Base-by-base conservation (phyloP, 257 asterid species). In the Lantana camara region DNA sequence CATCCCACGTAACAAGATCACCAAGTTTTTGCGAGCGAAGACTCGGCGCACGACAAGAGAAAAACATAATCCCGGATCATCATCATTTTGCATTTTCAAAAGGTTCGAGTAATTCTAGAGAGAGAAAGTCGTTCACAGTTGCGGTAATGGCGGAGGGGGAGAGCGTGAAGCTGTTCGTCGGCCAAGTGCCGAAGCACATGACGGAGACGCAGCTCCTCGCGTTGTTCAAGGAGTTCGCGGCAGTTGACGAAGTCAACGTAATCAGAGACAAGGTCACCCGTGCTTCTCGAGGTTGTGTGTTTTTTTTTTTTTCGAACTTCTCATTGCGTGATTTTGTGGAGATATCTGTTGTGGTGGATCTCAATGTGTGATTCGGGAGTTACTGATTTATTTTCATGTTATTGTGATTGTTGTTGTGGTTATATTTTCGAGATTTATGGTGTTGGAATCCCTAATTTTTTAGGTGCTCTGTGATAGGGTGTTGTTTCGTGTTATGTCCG, bases 141-240 rank as follows among this genome's bases (percentile, higher is more conserved):
- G 83, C 77, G 42, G 77, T 72, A 81, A 90, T 90, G 97, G 95
- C 92, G 89, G 96, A 85, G 77, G 82, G 78, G 7, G 96, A 90
- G 70, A 80, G 88, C 82, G 96, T 91, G 64, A 91, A 91, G 85
- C 76, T 91, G 73, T 91, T 91, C 60, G 96, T 88, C 11, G 97
- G 97, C 57, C 97, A 91, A 77, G 93, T 91, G 72, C 97, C 97
- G 44, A 91, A 85, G 80, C 76, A 82, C 71, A 85, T 91, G 95
- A 82, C 80, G 67, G 96, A 91, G 73, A 68, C 84, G 72, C 85
- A 91, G 82, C 83, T 91, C 35, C 79, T 76, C 52, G 82, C 80
- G 71, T 56, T 91, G 85, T 88, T 91, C 65, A 16, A 75, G 42
- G 96, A 91, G 81, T 76, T 88, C 61, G 93, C 97, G 15, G 9